Conservation (phyloP, 2,329 filamentous ascomycete genomes). For the Uncinocarpus reesii region DNA sequence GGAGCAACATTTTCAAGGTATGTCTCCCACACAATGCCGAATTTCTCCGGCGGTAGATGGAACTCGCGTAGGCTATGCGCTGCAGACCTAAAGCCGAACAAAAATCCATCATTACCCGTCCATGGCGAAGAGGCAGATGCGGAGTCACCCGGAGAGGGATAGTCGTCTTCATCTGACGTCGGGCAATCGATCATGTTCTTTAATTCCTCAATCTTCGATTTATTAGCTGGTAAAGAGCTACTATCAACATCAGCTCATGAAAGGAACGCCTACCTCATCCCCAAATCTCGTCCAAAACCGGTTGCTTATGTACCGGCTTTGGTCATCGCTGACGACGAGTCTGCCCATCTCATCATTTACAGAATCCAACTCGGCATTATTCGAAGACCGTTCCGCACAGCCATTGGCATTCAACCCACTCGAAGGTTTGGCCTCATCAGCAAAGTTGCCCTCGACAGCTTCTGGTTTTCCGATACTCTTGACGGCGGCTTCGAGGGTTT, state of each 20-base stretch:
- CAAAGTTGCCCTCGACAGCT: neutral
- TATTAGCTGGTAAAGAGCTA: conserved; percentile 10
- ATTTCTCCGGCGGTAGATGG: conserved; percentile 45
- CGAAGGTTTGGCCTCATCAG: neutral
- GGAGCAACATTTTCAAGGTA: conserved; percentile 54
- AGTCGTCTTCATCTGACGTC: conserved; percentile 47
- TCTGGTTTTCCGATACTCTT: conserved; percentile 37
- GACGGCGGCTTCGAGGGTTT: conserved; percentile 51
- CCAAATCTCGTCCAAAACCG: conserved; percentile 52
- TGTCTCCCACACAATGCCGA: conserved; percentile 46
- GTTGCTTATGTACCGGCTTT: conserved; percentile 53
- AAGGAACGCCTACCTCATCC: conserved; percentile 42
- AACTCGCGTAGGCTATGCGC: conserved; percentile 46
- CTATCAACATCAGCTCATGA: too few species aligned
- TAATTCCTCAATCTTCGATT: conserved; percentile 47
- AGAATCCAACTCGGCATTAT: conserved; percentile 16
- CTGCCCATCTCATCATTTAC: conserved; percentile 43
- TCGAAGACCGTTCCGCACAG: conserved; percentile 13
- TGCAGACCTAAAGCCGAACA: conserved; percentile 51
- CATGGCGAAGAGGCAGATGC: conserved; percentile 27
- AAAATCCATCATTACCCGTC: conserved; percentile 46
- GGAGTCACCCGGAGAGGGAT: conserved; percentile 38
- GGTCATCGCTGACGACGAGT: conserved; percentile 49
- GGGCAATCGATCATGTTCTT: conserved; percentile 50
- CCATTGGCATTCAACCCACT: neutral